A percentile compares a stretch with the other conserved stretches of the same genome.
Conservation (phyloP, 257 asterid species). For the Jacaranda mimosifolia region DNA sequence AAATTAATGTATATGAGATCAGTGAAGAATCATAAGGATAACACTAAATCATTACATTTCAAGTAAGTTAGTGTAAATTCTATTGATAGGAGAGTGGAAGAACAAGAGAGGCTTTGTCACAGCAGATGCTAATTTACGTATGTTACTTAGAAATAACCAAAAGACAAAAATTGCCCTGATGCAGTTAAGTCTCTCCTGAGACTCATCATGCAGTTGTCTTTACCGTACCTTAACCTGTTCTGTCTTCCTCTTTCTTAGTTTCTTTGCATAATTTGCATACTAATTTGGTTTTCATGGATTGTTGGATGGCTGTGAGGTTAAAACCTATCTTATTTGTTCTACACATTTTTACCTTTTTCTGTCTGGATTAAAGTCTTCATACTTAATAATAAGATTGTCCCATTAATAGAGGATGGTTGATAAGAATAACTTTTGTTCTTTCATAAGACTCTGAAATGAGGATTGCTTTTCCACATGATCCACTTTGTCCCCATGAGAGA, state of each 20-base stretch:
- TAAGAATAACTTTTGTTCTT: no score
- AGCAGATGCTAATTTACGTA: background rate
- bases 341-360: no score
- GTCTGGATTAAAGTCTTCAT: no score
- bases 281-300: background rate
- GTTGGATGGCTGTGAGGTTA: background rate
- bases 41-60: background rate
- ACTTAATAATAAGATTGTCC: no score
- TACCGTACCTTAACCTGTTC: background rate
- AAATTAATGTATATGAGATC: slow-evolving; percentile 15
- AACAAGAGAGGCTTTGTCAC: background rate
- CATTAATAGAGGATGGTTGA: no score
- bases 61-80: slow-evolving; percentile 1
- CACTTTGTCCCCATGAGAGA: no score
- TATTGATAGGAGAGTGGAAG: background rate
- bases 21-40: background rate
- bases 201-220: background rate
- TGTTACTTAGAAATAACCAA: background rate
- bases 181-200: background rate
- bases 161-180: background rate
- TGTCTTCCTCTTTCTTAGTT: background rate
- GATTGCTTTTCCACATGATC: no score
- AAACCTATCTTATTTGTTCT: background rate
- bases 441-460: no score
- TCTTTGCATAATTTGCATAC: background rate